Percentiles rank a stretch among this genome's conserved stretches.
Conservation (phyloP, 148 eudicot species). For the Rhododendron williamsianum region DNA sequence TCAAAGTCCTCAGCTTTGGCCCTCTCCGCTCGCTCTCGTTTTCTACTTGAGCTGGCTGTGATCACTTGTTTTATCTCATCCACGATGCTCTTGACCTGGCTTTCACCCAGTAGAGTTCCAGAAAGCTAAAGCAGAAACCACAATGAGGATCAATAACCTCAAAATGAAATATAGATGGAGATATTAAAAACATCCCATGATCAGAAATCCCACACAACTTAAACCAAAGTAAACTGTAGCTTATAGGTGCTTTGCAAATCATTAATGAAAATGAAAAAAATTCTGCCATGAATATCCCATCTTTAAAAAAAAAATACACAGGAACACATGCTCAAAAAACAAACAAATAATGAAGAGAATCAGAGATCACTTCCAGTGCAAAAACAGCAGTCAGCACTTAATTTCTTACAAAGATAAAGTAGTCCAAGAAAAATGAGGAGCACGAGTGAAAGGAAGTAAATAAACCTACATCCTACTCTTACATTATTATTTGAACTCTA, state of each 20-base stretch:
- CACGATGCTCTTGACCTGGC: constrained; percentile 80
- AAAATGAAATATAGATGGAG: constrained; percentile 1
- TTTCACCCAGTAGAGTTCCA: constrained; percentile 77
- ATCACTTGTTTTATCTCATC: constrained; percentile 91
- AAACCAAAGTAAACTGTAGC: background rate
- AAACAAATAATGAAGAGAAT: background rate
- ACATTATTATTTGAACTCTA: background rate
- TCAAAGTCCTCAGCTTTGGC: constrained; percentile 97
- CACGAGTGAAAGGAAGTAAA: background rate
- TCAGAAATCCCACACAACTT: background rate
- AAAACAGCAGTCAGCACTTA: background rate
- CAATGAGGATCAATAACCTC: constrained; percentile 4
- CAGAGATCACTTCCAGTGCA: background rate
- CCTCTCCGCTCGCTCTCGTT: constrained; percentile 76
- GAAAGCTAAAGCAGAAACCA: constrained; percentile 40
- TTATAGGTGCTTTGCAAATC: background rate
- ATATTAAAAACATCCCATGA: background rate
- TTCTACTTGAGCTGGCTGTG: constrained; percentile 93
- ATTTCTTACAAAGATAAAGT: background rate
- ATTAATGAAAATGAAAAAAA: background rate
- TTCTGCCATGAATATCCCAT: background rate
- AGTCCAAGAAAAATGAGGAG: background rate
- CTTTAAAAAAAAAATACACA: background rate
- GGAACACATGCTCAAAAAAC: background rate
- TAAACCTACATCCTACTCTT: background rate